These are phyloP conservation scores for Fistulifera pelliculosa DNA, from an alignment of 108 stramenopile genomes.

Conservation along the genomic window DNA sequence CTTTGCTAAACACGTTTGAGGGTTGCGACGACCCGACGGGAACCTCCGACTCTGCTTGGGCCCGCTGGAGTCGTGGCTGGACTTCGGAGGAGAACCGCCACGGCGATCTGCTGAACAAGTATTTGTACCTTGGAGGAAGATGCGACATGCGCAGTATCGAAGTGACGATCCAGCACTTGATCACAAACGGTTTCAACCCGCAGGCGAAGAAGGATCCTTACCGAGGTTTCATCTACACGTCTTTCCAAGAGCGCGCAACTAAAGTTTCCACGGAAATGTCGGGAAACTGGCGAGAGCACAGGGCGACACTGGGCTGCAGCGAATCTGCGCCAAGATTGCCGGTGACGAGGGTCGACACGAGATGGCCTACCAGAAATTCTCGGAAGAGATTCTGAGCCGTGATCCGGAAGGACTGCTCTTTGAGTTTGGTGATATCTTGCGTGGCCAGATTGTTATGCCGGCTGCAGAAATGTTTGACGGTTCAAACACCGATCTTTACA, in stretches of 20 bases:
- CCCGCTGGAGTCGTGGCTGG: conserved; percentile 85
- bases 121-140: conserved; percentile 75
- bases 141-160: conserved; percentile 87
- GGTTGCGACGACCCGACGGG: conserved; percentile 89
- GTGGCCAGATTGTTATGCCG: conserved; percentile 86
- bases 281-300: conserved; percentile 62
- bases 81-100: conserved; percentile 91
- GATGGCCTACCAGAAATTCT: conserved; percentile 83
- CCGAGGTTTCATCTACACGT: conserved; percentile 91
- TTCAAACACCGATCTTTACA: conserved; percentile 55
- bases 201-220: conserved; percentile 85
- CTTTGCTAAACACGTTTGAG: conserved; percentile 88
- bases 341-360: conserved; percentile 91
- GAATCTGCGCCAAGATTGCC: conserved; percentile 85
- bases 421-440: conserved; percentile 83
- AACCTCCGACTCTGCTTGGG: conserved; percentile 77
- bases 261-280: conserved; percentile 85
- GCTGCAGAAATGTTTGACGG: conserved; percentile 90
- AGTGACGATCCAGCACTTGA: conserved; percentile 89
- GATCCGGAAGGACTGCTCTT: conserved; percentile 79
- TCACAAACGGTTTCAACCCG: conserved; percentile 86
- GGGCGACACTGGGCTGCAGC: conserved; percentile 59
- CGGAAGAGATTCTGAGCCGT: conserved; percentile 71
- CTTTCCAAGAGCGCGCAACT: conserved; percentile 90
- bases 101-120: conserved; percentile 88